A percentile compares a stretch with the other conserved stretches of the same genome.
Conservation (phyloP, 2,329 filamentous ascomycete genomes). For the Monilinia fructicola region DNA sequence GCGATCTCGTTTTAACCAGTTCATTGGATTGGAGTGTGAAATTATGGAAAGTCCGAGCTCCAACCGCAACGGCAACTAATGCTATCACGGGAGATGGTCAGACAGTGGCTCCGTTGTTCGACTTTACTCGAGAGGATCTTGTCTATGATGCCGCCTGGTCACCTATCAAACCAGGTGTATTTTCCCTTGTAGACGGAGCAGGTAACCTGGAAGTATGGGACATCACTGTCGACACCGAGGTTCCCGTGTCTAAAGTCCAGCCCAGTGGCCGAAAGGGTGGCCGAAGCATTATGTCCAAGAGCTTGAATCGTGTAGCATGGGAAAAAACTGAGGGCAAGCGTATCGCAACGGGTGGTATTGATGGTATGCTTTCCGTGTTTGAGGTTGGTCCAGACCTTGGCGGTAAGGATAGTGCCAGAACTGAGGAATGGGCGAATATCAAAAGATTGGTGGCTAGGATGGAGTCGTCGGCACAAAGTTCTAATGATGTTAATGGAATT, state of each 20-base stretch:
- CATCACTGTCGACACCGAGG: conserved; percentile 86
- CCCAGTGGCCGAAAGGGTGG: conserved; percentile 67
- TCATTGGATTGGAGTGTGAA: conserved; percentile 97
- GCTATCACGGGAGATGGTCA: conserved; percentile 49
- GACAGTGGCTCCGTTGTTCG: conserved; percentile 71
- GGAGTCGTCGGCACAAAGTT: conserved; percentile 49
- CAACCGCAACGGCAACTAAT: conserved; percentile 66
- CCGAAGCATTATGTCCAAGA: conserved; percentile 72
- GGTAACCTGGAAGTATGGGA: conserved; percentile 96
- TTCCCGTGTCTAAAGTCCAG: conserved; percentile 78
- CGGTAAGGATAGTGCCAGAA: conserved; percentile 77
- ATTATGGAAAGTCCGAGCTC: conserved; percentile 89
- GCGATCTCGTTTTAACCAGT: conserved; percentile 88
- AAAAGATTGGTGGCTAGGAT: conserved; percentile 83
- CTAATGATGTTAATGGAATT: conserved; percentile 32
- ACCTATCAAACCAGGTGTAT: conserved; percentile 88
- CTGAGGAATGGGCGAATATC: conserved; percentile 89
- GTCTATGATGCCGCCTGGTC: conserved; percentile 98
- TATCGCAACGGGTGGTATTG: conserved; percentile 86
- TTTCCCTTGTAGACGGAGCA: conserved; percentile 89
- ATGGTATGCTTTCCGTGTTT: conserved; percentile 87
- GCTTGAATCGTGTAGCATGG: conserved; percentile 93
- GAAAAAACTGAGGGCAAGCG: conserved; percentile 84
- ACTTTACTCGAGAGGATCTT: conserved; percentile 91
- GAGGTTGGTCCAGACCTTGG: conserved; percentile 83